A percentile compares a stretch with the other conserved stretches of the same genome.
Evolutionary conservation across 805 yeast species (phyloP).

Genomic region (Ogataea paraovalis): DNA sequence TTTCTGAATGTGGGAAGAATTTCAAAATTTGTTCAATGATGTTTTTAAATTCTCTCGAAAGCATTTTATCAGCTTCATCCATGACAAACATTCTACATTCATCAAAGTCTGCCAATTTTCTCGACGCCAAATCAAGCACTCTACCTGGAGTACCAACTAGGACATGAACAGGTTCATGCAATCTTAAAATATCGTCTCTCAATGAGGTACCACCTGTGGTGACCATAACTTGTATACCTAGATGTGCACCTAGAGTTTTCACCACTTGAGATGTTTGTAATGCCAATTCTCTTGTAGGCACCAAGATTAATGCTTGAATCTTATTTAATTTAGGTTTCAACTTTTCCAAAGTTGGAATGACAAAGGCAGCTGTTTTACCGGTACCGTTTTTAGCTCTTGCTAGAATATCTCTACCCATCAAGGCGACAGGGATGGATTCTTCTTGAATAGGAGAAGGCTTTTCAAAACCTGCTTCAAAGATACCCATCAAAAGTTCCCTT

Average conservation of each 20-base stretch:
- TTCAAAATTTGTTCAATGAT: conserved; percentile 82
- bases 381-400: conserved; percentile 99
- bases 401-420: conserved; percentile 90
- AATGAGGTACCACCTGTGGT: conserved; percentile 97
- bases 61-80: conserved; percentile 99
- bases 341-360: conserved; percentile 88
- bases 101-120: conserved; percentile 81
- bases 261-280: conserved; percentile 97
- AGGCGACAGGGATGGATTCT: conserved; percentile 92
- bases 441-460: conserved; percentile 98
- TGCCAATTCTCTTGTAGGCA: conserved; percentile 97
- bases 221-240: conserved; percentile 92
- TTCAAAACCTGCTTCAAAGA: conserved; percentile 97
- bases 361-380: conserved; percentile 97
- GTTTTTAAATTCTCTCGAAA: conserved; percentile 82
- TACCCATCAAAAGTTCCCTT: conserved; percentile 95
- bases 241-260: conserved; percentile 89
- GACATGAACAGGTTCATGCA: conserved; percentile 89
- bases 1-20: conserved; percentile 60
- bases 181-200: conserved; percentile 89
- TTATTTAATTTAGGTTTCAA: conserved; percentile 78
- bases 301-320: conserved; percentile 88
- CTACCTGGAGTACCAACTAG: conserved; percentile 98
- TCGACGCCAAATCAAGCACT: conserved; percentile 87
- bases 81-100: conserved; percentile 85